Base-by-base conservation (phyloP, 2,329 filamentous ascomycete species). In the Cryphonectria parasitica region DNA sequence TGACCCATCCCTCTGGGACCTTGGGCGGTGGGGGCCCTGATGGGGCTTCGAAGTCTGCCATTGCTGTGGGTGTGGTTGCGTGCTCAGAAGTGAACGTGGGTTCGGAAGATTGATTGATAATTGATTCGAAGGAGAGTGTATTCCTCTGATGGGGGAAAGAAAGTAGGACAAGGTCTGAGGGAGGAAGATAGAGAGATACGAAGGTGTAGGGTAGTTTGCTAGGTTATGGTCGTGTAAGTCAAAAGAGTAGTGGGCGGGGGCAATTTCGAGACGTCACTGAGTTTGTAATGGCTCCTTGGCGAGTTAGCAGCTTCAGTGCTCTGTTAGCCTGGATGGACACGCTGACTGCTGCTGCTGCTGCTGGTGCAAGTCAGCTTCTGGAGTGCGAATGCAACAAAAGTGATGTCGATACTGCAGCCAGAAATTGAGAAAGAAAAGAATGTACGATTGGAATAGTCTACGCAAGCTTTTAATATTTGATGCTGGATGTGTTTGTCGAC, bases 1-100 rank as follows among this genome's bases (percentile, higher is more conserved):
- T 91, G 77, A 92, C 90, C 92, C 93, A 98, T 76, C 94, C 94
- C 76, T 92, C 91, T 2, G 93, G 94, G 1, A 87, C 86, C 77
- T 82, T 85, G 73, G 86, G 87, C 65, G 87, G 87, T 74, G 87
- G 87, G 63, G 87, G 87, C 34, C 87, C 87, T 34, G 81, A 66
- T 2, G 87, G 87, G 67, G 87, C 81, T 68, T 82, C 79, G 78
- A 86, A 89, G 74, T 89, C 86, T 74, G 83, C 82, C 87, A 89
- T 88, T 68, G 22, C 25, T 64, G 56, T 41, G 17, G 72, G 10
- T 65, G 41, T n/a, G 28, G 36, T 36, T 62, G 45, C 49, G 61
- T 19, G 22, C 4, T 5, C 17, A 13, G 34, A 36, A 34, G 25
- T 17, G 61, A 49, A 49, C 22, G 45, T n/a, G 45, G 8, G n/a